Conservation (phyloP, 2,329 filamentous ascomycete genomes). For the Scedosporium minutisporum region DNA sequence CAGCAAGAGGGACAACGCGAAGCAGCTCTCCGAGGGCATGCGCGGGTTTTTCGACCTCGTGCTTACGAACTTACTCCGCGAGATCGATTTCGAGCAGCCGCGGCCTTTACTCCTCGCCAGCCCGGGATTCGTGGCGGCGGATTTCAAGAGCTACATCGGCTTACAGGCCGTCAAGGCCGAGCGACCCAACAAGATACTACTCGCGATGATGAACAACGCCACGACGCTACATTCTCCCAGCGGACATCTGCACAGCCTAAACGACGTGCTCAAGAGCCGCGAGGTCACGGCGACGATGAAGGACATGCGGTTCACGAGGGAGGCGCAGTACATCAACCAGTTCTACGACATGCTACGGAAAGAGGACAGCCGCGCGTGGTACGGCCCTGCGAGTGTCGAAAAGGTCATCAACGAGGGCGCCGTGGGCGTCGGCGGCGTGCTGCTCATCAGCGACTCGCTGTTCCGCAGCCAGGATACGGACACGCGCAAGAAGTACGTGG, state of each 20-base stretch:
- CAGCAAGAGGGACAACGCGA: conserved; percentile 54
- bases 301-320: conserved; percentile 79
- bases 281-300: conserved; percentile 69
- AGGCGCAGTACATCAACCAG: conserved; percentile 75
- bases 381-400: conserved; percentile 74
- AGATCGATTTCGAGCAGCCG: conserved; percentile 62
- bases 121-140: conserved; percentile 75
- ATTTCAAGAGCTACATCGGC: conserved; percentile 66
- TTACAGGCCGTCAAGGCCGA: conserved; percentile 46
- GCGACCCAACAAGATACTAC: conserved; percentile 56
- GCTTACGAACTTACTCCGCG: conserved; percentile 64
- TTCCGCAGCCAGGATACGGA: conserved; percentile 76
- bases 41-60: conserved; percentile 66
- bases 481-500: conserved; percentile 71
- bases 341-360: conserved; percentile 69
- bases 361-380: conserved; percentile 85
- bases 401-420: conserved; percentile 78
- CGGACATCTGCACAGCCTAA: conserved; percentile 77
- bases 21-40: conserved; percentile 62
- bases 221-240: conserved; percentile 76
- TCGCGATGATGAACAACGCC: conserved; percentile 49
- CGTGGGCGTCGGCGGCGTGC: conserved; percentile 71
- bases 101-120: conserved; percentile 76
- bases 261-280: conserved; percentile 75
- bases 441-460: conserved; percentile 79